Evolutionary conservation across 2,329 filamentous ascomycete species (phyloP).

Genomic region (Cladorrhinum sp.): DNA sequence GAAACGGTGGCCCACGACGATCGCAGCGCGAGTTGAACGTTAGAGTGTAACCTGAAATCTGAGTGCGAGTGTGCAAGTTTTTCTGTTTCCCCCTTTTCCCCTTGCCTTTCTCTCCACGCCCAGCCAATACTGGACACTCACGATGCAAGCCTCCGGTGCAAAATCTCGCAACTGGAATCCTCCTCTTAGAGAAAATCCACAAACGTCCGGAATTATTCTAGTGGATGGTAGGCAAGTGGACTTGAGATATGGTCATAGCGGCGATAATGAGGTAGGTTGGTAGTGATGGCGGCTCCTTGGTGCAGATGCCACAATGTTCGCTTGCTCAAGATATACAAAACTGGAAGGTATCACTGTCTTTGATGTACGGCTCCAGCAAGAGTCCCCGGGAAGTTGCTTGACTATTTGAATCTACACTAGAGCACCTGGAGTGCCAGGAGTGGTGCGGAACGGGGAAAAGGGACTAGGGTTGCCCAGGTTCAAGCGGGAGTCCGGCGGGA

Average conservation of each 20-base stretch:
- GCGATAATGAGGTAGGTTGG: not conserved
- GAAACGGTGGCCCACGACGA: not conserved
- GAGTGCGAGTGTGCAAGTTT: not conserved
- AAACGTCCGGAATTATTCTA: not conserved
- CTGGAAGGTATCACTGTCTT: slow-evolving; percentile 9
- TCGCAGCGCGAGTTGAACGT: not conserved
- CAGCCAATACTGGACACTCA: not conserved
- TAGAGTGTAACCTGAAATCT: not conserved
- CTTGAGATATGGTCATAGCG: not conserved
- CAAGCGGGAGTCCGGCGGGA: not conserved
- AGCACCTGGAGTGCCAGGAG: not conserved
- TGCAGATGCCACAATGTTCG: slow-evolving; percentile 7
- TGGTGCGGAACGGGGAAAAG: not conserved
- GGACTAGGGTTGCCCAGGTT: not conserved
- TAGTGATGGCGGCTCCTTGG: slow-evolving; percentile 3
- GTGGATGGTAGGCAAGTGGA: not conserved
- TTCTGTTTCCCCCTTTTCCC: not conserved
- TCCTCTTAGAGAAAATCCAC: not conserved
- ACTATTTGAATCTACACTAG: not conserved
- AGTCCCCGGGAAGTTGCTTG: not conserved
- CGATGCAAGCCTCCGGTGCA: not conserved
- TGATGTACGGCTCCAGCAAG: not conserved
- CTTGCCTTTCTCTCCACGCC: not conserved
- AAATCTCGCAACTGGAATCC: not conserved
- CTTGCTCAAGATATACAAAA: not conserved